Percentiles rank a stretch among this genome's conserved stretches.
Evolutionary conservation across 1,284 basidiomycete genomes (phyloP).

Genomic region (Puccinia coronata): DNA sequence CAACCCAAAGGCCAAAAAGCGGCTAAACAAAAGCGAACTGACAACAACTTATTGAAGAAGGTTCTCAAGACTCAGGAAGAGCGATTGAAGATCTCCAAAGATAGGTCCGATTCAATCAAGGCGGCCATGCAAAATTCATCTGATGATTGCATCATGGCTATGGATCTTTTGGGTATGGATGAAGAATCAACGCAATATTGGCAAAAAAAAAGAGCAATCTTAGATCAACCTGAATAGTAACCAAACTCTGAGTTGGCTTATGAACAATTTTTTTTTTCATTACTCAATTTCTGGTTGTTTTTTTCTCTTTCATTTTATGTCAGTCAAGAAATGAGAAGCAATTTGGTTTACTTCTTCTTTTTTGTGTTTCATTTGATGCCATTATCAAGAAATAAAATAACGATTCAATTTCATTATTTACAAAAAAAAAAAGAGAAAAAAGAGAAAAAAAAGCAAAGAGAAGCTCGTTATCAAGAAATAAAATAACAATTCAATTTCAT

Average conservation of each 20-base stretch:
- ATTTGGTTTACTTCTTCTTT: too few species aligned
- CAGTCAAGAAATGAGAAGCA: too few species aligned
- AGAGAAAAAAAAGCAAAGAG: too few species aligned
- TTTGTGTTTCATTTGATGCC: too few species aligned
- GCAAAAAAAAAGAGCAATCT: slow-evolving; percentile 2
- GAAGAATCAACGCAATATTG: background rate
- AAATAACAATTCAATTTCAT: too few species aligned
- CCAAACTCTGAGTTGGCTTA: background rate
- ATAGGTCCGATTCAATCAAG: background rate
- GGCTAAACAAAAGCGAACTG: background rate
- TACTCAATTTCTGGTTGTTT: background rate
- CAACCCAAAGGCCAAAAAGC: background rate
- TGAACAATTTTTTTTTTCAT: background rate
- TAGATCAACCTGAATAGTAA: background rate
- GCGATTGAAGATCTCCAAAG: slow-evolving; percentile 9
- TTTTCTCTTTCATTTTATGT: background rate
- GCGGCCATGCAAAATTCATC: background rate
- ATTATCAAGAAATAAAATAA: too few species aligned
- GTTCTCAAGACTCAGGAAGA: too few species aligned
- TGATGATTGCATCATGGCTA: background rate
- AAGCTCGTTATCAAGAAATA: too few species aligned
- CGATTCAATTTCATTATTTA: too few species aligned
- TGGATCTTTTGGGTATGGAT: background rate
- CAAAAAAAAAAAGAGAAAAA: too few species aligned
- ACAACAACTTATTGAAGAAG: background rate